Evolutionary conservation across 371 early-diverging fungal genomes (phyloP).

Genomic region (Saksenaea vasiformis): DNA sequence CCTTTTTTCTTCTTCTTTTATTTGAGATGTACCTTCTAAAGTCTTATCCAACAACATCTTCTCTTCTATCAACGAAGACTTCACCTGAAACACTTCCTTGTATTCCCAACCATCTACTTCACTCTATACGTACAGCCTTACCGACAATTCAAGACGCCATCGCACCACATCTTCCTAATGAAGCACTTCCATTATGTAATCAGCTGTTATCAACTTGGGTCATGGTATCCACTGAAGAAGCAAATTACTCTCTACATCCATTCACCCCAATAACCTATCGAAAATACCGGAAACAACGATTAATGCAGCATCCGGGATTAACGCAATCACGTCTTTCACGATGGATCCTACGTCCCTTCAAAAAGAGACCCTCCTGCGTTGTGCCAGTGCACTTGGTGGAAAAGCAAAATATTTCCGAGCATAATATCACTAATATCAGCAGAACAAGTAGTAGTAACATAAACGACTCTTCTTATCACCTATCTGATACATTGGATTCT

Average conservation of each 20-base stretch:
- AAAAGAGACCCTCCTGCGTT: not conserved
- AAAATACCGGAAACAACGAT: not conserved
- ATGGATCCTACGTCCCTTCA: conserved; percentile 2
- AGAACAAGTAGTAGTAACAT: not conserved
- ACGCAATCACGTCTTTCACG: not conserved
- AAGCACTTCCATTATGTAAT: not conserved
- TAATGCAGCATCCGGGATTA: not conserved
- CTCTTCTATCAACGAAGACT: not conserved
- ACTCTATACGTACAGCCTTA: not conserved
- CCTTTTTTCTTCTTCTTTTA: conserved; percentile 1
- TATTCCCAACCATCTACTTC: not conserved
- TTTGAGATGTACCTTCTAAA: not conserved
- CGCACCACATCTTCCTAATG: not conserved
- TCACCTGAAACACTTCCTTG: not conserved
- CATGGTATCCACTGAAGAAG: not conserved
- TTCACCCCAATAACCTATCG: not conserved
- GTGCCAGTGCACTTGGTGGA: not conserved
- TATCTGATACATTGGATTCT: not conserved
- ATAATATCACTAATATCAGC: not conserved
- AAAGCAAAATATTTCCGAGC: conserved; percentile 2
- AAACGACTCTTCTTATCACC: not conserved
- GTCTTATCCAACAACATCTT: conserved; percentile 6
- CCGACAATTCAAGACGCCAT: not conserved
- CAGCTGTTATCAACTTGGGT: not conserved
- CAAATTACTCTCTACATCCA: not conserved